Evolutionary conservation across 2,329 filamentous ascomycete genomes (phyloP).

Genomic region (Neoarthrinium moseri): DNA sequence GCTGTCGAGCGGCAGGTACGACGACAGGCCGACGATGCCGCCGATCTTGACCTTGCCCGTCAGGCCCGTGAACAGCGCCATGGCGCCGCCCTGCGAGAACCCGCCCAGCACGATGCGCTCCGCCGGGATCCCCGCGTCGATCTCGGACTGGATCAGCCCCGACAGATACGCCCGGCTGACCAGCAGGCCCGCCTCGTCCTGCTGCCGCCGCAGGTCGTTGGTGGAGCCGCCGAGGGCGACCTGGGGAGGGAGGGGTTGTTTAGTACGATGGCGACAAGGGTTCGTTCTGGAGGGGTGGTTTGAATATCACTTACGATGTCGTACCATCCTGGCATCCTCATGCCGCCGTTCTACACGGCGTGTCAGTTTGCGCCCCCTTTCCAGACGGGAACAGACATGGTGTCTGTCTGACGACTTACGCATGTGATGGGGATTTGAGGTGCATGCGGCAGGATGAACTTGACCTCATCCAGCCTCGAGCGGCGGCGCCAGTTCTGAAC

Average conservation of each 20-base stretch:
- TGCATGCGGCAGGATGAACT: conserved; percentile 93
- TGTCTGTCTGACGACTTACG: conserved; percentile 43
- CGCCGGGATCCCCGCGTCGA: conserved; percentile 76
- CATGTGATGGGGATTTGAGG: conserved; percentile 83
- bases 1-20: conserved; percentile 71
- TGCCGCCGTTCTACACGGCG: conserved; percentile 64
- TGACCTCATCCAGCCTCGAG: conserved; percentile 80
- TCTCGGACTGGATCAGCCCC: conserved; percentile 74
- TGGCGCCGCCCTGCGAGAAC: conserved; percentile 85
- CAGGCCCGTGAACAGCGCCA: conserved; percentile 78
- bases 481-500: conserved; percentile 85
- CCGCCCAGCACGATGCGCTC: conserved; percentile 84
- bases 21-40: conserved; percentile 84
- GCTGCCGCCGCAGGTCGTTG: conserved; percentile 28
- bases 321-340: conserved; percentile 85
- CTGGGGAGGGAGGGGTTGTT: conserved; percentile 8
- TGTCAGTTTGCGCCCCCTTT: conserved; percentile 5
- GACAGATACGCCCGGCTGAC: conserved; percentile 75
- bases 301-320: conserved; percentile 67
- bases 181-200: conserved; percentile 71
- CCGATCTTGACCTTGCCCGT: conserved; percentile 73
- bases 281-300: too few relatives aligned
- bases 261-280: too few relatives aligned
- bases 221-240: conserved; percentile 22
- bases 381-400: too few relatives aligned